Base-by-base conservation (phyloP, 2,329 filamentous ascomycete species). In the Aspergillus fischeri region DNA sequence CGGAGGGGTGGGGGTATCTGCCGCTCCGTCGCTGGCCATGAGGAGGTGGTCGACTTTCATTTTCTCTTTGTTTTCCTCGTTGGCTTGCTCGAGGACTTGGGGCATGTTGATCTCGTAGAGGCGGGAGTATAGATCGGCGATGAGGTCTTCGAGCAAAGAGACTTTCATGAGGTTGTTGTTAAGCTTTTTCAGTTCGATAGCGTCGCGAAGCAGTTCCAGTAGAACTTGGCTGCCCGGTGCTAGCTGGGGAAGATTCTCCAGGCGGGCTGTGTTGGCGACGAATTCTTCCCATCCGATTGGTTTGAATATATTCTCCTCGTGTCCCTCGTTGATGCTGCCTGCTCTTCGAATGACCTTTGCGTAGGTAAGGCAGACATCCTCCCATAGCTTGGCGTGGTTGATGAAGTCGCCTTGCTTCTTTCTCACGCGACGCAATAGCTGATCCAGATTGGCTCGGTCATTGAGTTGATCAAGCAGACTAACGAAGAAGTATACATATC, bases 151-250 rank as follows among this genome's bases (percentile, higher is more conserved):
- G 48, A 97, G 93, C 9, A 87, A 81, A 0, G 86, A 84, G 0
- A 88, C 84, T 73, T 96, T 97, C 83, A 95, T 94, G 7, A 96
- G 81, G 49, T 88, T 89, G 44, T 88, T 87, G 69, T 99, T 99
- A 48, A 97, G 83, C 70, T 86, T 88, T 68, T 90, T 90, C 35
- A 90, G 75, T 64, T 91, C 88, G 27, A 87, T 78, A 1, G 84
- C 82, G 61, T 90, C 87, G 45, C 84, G 80, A 10, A 91, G 78
- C 6, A 87, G 77, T 55, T 89, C 86, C 2, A 89, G 74, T 3
- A 81, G 78, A 0, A 78, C 74, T 0, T 68, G 71, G 57, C 71
- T 73, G 0, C 79, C 77, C 2, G 77, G 69, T 3, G 79, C 76
- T 28, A 80, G 75, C 29, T 83, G 79, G 58, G 80, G 79, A 79